Base-by-base conservation (phyloP, 768 basidiomycete species). In the Leucosporidium yakuticum region DNA sequence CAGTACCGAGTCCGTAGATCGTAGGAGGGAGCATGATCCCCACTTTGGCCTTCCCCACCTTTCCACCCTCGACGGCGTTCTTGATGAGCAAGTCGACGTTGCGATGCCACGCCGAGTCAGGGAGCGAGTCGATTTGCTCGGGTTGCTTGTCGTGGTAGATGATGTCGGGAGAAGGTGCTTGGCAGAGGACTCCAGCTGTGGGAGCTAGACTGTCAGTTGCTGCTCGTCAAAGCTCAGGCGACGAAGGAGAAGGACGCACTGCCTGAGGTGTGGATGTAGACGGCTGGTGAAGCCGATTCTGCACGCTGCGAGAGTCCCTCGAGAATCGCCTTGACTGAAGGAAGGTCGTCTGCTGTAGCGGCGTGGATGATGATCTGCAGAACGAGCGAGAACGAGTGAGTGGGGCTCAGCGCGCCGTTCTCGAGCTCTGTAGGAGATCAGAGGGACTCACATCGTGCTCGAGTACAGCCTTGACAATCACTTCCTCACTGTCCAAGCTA, bases 251-350 rank as follows among this genome's bases (percentile, higher is more conserved):
- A 5, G 15, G 21, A 67, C 63, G 34, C 50, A 67, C 69, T 67
- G 47, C 67, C 70, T 5, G 67, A 65, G 12, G 70, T 71, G 64
- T 71, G 70, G 23, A 71, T 65, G 67, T 71, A 71, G n/a, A 71
- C 56, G 9, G 70, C 67, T 2, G 67, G 64, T 8, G 61, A 0
- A 23, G 62, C 53, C 6, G 58, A 49, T 0, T 51, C 20, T 20
- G 58, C 17, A 0, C 70, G 64, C 49, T 63, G n/a, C 15, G 51
- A 31, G 58, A 71, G 67, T 11, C 70, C 70, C 36, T 68, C 63
- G 34, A 71, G 53, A 39, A 71, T 66, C 14, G 58, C 39, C 55
- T 68, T 60, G 64, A 71, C 70, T 12, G 70, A 71, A 0, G 67
- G 63, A 5, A 60, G 44, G 60, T 71, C 70, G 59, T 71, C 70